Evolutionary conservation across 225 moss, liverwort and hornwort genomes (phyloP), one percentile per base, ranked within the genome.

Genomic region (Physcomitrellopsis africana): DNA sequence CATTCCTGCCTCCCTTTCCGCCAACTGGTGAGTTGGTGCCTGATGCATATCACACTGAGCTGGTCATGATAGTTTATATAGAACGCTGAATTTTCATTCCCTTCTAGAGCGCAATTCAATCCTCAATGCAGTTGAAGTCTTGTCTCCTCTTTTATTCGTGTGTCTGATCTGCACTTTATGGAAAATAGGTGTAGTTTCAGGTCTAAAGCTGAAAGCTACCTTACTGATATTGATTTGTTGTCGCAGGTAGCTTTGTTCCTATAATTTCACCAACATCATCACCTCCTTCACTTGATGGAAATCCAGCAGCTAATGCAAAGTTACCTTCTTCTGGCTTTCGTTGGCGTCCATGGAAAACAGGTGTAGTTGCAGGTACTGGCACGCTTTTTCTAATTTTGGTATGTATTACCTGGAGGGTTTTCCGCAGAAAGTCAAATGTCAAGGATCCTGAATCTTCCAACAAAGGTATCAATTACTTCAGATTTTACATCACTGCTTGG

Each of bases 311-410:
- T 57, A n/a, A 27, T 46, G 89, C 64, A 54, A 67, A 75, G 55
- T 81, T 74, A 45, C 16, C 91, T 56, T 37, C 32, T 37, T 80
- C 87, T 70, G 84, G 81, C 57, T 72, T 76, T 60, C 81, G 66
- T 61, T 79, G 75, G 73, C 82, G 84, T 60, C 86, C 77, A 57
- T 82, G 92, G 81, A 69, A 89, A 60, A 92, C 92, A 48, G 82
- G 93, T 63, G 93, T 90, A 70, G 87, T 92, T 77, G 89, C 86
- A 58, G 87, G 80, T 11, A 89, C 89, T 47, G 80, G 90, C 65
- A 66, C 82, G 20, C 32, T 37, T 44, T 66, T 93, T n/a, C 42
- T 93, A 56, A 37, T 92, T 70, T 51, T 93, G 69, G 87, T 75
- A 43, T 84, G 67, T 58, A 59, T 84, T 3, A 74, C 81, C 69